Evolutionary conservation across 805 yeast species (phyloP), one percentile per base, ranked within the genome.

Genomic region (Yarrowia alimentaria): DNA sequence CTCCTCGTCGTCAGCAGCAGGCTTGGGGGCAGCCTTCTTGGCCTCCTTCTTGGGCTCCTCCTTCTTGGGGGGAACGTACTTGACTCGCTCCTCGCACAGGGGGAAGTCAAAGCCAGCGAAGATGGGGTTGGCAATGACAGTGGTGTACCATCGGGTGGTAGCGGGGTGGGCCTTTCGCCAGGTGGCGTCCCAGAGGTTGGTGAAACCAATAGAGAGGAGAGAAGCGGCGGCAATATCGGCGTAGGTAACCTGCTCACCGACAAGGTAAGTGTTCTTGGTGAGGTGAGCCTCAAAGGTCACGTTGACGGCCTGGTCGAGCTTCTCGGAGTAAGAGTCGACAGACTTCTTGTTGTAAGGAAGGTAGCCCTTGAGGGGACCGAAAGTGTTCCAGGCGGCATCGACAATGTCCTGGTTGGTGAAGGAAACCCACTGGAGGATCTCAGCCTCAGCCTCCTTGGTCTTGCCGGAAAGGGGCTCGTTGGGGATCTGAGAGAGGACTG

Each of bases 311-410:
- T 61, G 61, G 33, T 71, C 75, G 58, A 75, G 62, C 54, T 62
- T 57, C 14, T 61, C 76, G 14, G 51, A 50, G 35, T 69, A 69
- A 28, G 71, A 73, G 53, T 82, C 85, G 54, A 76, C 78, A 52
- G 21, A 54, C 71, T 81, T 83, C 79, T 85, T 85, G 83, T 85
- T 83, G 82, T 79, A 87, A 58, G 94, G 90, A 9, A n/a, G 14
- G 51, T 63, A 68, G 62, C 96, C 96, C 45, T 68, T 61, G 53
- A 84, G 63, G 60, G 88, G 83, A 54, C 65, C 64, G 69, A 86
- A 78, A 57, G 78, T 77, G 28, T 57, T 60, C 53, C 76, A 76
- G 48, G 74, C 59, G 53, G 68, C 61, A 37, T 71, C 61, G 58
- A 83, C 64, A 54, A 83, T 58, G 60, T 90, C 96, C 60, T 77